These are phyloP conservation scores for Sphagnum tenellum DNA, from an alignment of 225 moss, liverwort and hornwort genomes.

Conservation along the genomic window DNA sequence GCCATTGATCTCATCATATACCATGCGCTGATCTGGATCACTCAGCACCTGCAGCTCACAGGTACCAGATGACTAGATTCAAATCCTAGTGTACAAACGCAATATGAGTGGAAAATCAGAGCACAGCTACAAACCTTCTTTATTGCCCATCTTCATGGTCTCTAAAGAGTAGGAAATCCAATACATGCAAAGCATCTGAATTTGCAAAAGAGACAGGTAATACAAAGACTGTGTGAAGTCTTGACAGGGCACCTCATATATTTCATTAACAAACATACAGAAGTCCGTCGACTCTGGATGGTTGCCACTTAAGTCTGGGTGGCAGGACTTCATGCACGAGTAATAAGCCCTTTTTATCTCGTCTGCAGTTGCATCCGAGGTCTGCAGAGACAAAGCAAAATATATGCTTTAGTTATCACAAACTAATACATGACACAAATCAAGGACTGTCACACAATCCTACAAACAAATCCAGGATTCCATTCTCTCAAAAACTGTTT, in stretches of 20 bases:
- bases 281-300: conserved; percentile 52
- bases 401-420: background rate
- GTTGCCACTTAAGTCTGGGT: conserved; percentile 89
- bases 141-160: no score
- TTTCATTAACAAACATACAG: conserved; percentile 86
- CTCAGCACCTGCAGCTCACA: conserved; percentile 58
- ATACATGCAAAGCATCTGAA: no score
- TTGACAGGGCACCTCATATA: conserved; percentile 60
- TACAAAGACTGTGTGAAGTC: no score
- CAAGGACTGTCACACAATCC: no score
- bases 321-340: conserved; percentile 92
- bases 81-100: no score
- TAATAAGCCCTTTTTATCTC: conserved; percentile 97
- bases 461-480: no score
- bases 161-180: no score
- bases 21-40: conserved; percentile 86
- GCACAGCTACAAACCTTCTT: no score
- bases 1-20: conserved; percentile 98
- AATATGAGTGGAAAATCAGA: no score
- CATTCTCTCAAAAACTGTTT: no score
- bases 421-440: background rate
- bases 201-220: no score
- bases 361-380: conserved; percentile 77
- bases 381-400: conserved; percentile 25
- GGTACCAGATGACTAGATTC: no score